phyloP scores from a whole-genome alignment of 306 rosid genomes.

The Cicer chorassanicum region DNA sequence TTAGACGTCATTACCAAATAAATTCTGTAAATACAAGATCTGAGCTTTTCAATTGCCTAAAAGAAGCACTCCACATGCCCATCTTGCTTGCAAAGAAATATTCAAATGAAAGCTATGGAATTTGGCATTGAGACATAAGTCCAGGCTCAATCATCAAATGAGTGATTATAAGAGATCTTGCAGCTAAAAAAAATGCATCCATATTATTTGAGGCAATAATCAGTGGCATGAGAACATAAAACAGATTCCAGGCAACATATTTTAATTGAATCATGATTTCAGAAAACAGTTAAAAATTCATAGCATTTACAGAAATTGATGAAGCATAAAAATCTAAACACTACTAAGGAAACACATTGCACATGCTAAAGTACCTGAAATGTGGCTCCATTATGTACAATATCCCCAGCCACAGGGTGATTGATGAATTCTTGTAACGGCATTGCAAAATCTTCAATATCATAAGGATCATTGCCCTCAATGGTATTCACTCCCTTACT shows the following conservation, averaged over 20 bases:
- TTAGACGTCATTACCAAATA: slow-evolving; percentile 21
- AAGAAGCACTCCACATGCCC: background rate
- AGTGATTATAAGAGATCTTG: slow-evolving; percentile 24
- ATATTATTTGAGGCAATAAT: background rate
- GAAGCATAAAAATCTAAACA: slow-evolving; percentile 25
- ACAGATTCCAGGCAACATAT: slow-evolving; percentile 9
- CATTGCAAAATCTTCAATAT: slow-evolving; percentile 80
- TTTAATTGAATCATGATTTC: background rate
- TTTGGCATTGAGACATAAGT: background rate
- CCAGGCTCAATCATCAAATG: slow-evolving; percentile 1
- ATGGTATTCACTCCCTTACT: slow-evolving; percentile 43
- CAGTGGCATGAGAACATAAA: background rate
- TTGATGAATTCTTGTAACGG: slow-evolving; percentile 80
- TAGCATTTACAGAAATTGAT: slow-evolving; percentile 29
- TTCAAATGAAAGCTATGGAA: background rate
- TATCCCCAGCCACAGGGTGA: slow-evolving; percentile 71
- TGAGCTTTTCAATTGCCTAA: slow-evolving; percentile 15
- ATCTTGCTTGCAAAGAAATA: slow-evolving; percentile 12
- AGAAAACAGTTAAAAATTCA: slow-evolving; percentile 19
- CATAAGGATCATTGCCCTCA: slow-evolving; percentile 60
- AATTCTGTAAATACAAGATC: slow-evolving; percentile 33
- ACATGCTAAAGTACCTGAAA: slow-evolving; percentile 74
- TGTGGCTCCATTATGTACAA: slow-evolving; percentile 93
- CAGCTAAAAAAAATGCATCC: slow-evolving; percentile 27
- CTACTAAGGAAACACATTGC: slow-evolving; percentile 29